phyloP scores from a whole-genome alignment of 371 early-diverging fungal species.

The Mucor sp. region DNA sequence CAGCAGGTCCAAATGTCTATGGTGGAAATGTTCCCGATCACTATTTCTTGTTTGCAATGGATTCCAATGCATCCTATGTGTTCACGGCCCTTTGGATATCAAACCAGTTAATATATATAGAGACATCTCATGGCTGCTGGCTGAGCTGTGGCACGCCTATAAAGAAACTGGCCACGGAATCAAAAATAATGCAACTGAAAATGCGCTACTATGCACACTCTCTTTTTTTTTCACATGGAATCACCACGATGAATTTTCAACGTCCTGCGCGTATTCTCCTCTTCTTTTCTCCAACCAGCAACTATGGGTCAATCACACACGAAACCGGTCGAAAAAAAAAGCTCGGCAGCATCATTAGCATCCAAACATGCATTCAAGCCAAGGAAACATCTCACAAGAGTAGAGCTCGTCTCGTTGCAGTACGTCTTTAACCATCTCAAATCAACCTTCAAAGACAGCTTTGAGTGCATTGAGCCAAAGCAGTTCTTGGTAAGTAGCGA shows the following conservation, averaged over 20 bases:
- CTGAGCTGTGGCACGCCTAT: too few relatives aligned
- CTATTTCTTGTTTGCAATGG: background rate
- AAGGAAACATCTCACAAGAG: slow-evolving; percentile 19
- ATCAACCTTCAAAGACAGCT: slow-evolving; percentile 31
- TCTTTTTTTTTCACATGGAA: background rate
- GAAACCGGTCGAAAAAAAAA: background rate
- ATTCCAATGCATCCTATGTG: background rate
- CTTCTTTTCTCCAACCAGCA: background rate
- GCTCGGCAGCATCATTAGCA: background rate
- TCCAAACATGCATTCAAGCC: slow-evolving; percentile 15
- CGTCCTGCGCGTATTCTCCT: background rate
- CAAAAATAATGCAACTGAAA: background rate
- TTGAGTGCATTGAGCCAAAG: slow-evolving; percentile 47
- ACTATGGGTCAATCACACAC: slow-evolving; percentile 22
- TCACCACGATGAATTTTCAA: background rate
- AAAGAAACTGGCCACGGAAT: too few relatives aligned
- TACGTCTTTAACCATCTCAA: slow-evolving; percentile 38
- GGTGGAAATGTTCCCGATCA: background rate
- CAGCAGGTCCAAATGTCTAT: background rate
- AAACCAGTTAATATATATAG: too few relatives aligned
- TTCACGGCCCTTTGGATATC: background rate
- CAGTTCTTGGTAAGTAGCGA: slow-evolving; percentile 39
- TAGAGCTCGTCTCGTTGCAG: slow-evolving; percentile 37
- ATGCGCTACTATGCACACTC: background rate
- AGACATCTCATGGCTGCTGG: too few relatives aligned